These are phyloP conservation scores for Daldinia loculata DNA, from an alignment of 495 filamentous ascomycete species.

Conservation along the genomic window DNA sequence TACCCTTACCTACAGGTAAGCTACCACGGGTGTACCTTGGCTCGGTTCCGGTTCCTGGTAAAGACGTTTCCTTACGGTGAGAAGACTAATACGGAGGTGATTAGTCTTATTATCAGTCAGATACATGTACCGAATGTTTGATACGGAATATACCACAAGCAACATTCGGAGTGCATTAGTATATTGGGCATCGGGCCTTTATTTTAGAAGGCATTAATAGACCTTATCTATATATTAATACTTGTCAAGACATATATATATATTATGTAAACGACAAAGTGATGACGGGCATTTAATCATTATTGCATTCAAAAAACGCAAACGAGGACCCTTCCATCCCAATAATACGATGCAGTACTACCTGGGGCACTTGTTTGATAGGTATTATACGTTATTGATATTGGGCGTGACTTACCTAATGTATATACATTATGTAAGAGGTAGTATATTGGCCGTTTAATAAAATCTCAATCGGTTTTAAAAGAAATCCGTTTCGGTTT, in stretches of 20 bases:
- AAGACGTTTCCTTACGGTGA: constrained; percentile 6
- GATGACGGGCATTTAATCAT: constrained; percentile 20
- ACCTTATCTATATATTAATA: neutral
- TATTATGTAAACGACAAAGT: neutral
- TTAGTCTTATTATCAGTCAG: neutral
- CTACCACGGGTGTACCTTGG: constrained; percentile 6
- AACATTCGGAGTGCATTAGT: neutral
- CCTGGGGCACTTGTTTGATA: neutral
- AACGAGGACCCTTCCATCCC: neutral
- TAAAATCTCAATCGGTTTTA: neutral
- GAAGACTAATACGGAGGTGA: neutral
- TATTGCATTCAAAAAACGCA: constrained; percentile 11
- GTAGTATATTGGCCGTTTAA: too few species aligned
- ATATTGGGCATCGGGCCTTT: constrained; percentile 3
- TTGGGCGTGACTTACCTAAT: neutral
- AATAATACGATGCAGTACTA: neutral
- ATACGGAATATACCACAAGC: neutral
- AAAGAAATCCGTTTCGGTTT: neutral
- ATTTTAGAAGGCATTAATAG: neutral
- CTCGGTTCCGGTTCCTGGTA: constrained; percentile 24
- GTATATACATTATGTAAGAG: neutral
- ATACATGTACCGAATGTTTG: neutral
- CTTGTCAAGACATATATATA: neutral
- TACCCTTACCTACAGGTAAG: constrained; percentile 6
- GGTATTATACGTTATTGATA: neutral